These are phyloP conservation scores for Boeremia lycopersici DNA, from an alignment of 2,329 filamentous ascomycete genomes.

Conservation along the genomic window DNA sequence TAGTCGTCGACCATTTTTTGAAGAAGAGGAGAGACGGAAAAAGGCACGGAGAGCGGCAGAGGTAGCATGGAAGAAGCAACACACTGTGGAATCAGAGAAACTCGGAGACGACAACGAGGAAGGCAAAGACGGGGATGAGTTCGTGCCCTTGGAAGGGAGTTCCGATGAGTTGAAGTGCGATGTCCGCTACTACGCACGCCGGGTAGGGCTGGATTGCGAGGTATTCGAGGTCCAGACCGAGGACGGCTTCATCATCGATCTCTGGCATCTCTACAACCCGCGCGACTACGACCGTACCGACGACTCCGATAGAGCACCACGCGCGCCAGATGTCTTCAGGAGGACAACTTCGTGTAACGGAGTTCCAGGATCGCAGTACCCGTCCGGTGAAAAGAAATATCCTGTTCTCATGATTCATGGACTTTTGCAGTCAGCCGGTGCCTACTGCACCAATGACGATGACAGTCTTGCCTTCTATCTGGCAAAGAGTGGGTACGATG, in stretches of 20 bases:
- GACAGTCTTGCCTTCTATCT: conserved; percentile 89
- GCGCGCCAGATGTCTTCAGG: conserved; percentile 68
- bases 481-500: conserved; percentile 89
- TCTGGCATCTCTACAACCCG: conserved; percentile 91
- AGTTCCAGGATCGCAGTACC: conserved; percentile 34
- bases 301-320: conserved; percentile 57
- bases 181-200: conserved; percentile 81
- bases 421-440: conserved; percentile 83
- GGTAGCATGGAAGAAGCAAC: conserved; percentile 63
- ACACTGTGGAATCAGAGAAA: conserved; percentile 45
- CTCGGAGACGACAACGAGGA: conserved; percentile 49
- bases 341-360: conserved; percentile 32
- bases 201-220: conserved; percentile 87
- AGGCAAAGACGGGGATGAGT: conserved; percentile 58
- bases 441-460: conserved; percentile 90
- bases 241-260: conserved; percentile 86
- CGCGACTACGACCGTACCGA: conserved; percentile 66
- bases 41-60: conserved; percentile 63
- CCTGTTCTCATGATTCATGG: conserved; percentile 89
- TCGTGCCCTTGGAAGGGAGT: conserved; percentile 77
- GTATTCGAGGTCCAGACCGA: conserved; percentile 86
- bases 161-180: conserved; percentile 79
- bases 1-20: conserved; percentile 68
- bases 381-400: conserved; percentile 65
- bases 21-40: conserved; percentile 70